Evolutionary conservation across 352 stramenopile genomes (phyloP), one percentile per base, ranked within the genome.

Genomic region (Peronosclerospora sorghi): DNA sequence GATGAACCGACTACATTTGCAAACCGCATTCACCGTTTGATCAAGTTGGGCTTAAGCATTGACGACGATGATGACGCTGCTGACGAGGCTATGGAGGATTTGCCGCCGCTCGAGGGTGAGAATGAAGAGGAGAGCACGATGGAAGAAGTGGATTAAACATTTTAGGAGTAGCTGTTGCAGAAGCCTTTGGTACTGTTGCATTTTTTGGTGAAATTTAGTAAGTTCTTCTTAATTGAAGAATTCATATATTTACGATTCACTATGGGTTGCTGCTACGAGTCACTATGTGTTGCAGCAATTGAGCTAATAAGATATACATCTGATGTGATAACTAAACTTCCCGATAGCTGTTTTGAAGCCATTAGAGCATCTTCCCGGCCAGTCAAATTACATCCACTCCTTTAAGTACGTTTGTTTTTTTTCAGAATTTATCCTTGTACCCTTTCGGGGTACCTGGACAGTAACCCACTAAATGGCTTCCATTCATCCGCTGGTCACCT

Each of bases 1-100:
- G 96, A 99, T 48, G 96, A 99, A 66, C 96, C 96, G 34, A 95
- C 87, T 44, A 98, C 95, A 32, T 99, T 99, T 65, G 95, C 96
- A 36, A 97, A 95, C 66, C 93, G 96, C 65, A 99, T 99, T 73
- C 95, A 99, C 81, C 92, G 95, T 66, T 83, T 99, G 40, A 98
- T 99, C 60, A 98, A 98, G 80, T 79, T 99, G 37, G 96, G 96
- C 42, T 70, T 99, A 54, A 97, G 80, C 62, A 98, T 98, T 53
- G 96, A 99, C 60, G 95, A 98, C 58, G 96, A 98, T 48, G 95
- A 97, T 59, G 92, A 94, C n/a, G 90, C 67, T 20, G 85, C 74
- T 12, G 90, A 96, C 34, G 89, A 96, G 53, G 69, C 93, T 32
- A 96, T 98, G 67, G 95, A 98, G 45, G 95, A 98, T 61, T 71